Conservation (phyloP, 805 yeast species). For the Wickerhamiella cacticola region DNA sequence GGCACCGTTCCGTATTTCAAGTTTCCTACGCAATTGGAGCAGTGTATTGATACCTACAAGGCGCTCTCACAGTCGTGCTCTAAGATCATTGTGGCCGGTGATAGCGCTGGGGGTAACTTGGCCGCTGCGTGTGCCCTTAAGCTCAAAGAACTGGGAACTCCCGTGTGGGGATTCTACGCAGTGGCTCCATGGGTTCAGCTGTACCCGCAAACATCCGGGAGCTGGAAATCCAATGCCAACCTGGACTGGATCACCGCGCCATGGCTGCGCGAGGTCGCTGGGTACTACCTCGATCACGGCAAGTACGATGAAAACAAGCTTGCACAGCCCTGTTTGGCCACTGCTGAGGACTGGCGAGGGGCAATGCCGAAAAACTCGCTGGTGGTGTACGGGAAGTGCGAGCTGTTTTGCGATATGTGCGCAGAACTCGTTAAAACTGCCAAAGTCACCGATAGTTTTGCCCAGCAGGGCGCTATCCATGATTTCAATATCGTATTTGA, state of each 20-base stretch:
- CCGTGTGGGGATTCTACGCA: background rate
- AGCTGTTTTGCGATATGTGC: background rate
- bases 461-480: background rate
- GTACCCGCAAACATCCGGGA: background rate
- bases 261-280: background rate
- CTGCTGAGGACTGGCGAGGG: background rate
- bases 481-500: constrained; percentile 6
- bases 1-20: constrained; percentile 2
- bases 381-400: background rate
- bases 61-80: background rate
- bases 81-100: constrained; percentile 3
- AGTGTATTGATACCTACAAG: background rate
- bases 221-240: background rate
- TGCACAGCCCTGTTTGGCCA: constrained; percentile 4
- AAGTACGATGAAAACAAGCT: background rate
- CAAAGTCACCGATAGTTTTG: background rate
- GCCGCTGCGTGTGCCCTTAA: background rate
- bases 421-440: background rate
- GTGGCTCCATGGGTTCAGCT: constrained; percentile 6
- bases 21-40: constrained; percentile 6
- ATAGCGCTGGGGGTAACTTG: constrained; percentile 8
- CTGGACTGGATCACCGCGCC: background rate
- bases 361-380: background rate
- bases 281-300: background rate
- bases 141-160: background rate